Conservation (phyloP, 768 basidiomycete genomes). For the Agaricus blazei region DNA sequence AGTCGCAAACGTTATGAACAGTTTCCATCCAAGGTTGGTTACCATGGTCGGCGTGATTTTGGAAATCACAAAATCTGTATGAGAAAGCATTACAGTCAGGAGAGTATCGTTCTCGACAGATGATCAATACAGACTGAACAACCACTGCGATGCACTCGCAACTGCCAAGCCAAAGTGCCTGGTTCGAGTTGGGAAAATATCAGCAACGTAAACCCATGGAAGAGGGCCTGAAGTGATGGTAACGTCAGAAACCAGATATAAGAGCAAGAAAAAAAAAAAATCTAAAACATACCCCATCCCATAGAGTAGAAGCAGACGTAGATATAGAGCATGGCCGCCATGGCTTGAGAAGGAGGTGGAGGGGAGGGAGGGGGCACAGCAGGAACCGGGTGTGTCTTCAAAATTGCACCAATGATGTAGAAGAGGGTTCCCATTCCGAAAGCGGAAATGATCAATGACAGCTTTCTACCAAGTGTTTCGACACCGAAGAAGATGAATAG, state of each 20-base stretch:
- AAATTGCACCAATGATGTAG: conserved; percentile 80
- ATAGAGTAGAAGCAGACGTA: conserved; percentile 87
- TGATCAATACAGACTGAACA: conserved; percentile 54
- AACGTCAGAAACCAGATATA: conserved; percentile 22
- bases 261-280: background rate
- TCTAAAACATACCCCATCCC: conserved; percentile 58
- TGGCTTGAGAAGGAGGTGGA: conserved; percentile 61
- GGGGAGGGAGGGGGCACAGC: conserved; percentile 29
- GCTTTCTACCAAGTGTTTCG: conserved; percentile 64
- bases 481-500: conserved; percentile 65
- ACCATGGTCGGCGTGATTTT: conserved; percentile 67
- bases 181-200: conserved; percentile 85
- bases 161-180: conserved; percentile 74
- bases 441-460: conserved; percentile 67
- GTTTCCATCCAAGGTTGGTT: conserved; percentile 60
- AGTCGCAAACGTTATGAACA: conserved; percentile 74
- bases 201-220: conserved; percentile 62
- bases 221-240: conserved; percentile 29
- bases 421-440: conserved; percentile 76
- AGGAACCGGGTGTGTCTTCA: conserved; percentile 70
- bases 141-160: conserved; percentile 78
- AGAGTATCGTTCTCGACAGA: background rate
- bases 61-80: conserved; percentile 66
- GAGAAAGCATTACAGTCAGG: background rate
- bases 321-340: conserved; percentile 85